Conservation (phyloP, 352 stramenopile genomes). For the Phytophthora brassicae region DNA sequence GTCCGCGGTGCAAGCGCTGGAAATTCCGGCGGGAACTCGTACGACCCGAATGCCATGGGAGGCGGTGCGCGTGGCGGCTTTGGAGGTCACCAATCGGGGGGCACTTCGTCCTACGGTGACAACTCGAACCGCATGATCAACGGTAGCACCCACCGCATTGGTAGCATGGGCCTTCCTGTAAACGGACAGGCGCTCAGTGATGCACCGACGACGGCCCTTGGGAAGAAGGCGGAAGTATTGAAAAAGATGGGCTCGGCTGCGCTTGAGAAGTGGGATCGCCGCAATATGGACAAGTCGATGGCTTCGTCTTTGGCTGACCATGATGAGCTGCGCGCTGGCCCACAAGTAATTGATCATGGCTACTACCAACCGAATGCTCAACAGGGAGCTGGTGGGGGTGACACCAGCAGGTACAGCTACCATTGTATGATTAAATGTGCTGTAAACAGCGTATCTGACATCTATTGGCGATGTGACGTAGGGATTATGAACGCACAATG, state of each 20-base stretch:
- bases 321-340: slow-evolving; percentile 71
- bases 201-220: slow-evolving; percentile 54
- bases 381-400: slow-evolving; percentile 62
- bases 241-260: slow-evolving; percentile 81
- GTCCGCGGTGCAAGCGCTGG: slow-evolving; percentile 36
- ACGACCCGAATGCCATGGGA: slow-evolving; percentile 26
- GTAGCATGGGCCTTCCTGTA: slow-evolving; percentile 47
- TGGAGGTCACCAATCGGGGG: slow-evolving; percentile 21
- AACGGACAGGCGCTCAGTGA: slow-evolving; percentile 52
- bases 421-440: not conserved
- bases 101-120: slow-evolving; percentile 44
- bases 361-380: slow-evolving; percentile 72
- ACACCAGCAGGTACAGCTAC: slow-evolving; percentile 67
- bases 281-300: slow-evolving; percentile 91
- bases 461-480: slow-evolving; percentile 15
- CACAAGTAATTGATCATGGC: slow-evolving; percentile 68
- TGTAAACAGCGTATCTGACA: not conserved
- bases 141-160: slow-evolving; percentile 34
- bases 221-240: slow-evolving; percentile 77
- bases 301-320: slow-evolving; percentile 87
- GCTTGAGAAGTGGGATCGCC: slow-evolving; percentile 82
- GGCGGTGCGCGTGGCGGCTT: slow-evolving; percentile 22
- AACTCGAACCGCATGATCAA: slow-evolving; percentile 66
- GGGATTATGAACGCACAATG: slow-evolving; percentile 84
- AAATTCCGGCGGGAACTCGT: slow-evolving; percentile 20